These are phyloP conservation scores for Solanum sejunctum DNA, from an alignment of 257 asterid species.

Conservation along the genomic window DNA sequence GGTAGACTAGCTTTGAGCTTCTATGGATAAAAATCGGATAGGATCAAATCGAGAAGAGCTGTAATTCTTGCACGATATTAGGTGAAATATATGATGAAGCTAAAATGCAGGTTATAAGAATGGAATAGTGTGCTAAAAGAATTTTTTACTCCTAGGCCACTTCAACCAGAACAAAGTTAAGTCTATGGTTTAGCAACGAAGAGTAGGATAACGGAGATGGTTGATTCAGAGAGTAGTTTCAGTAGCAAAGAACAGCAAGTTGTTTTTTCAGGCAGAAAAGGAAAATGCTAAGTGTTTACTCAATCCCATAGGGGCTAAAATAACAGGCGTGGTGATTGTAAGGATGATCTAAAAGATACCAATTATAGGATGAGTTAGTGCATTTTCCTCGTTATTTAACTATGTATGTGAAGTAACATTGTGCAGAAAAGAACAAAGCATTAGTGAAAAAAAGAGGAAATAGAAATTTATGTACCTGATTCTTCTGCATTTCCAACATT, in stretches of 20 bases:
- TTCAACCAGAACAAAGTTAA: neutral
- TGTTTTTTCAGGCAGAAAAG: neutral
- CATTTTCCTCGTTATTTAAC: neutral
- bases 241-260: neutral
- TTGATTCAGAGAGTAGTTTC: neutral
- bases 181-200: neutral
- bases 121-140: neutral
- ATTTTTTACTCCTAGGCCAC: neutral
- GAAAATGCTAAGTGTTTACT: neutral
- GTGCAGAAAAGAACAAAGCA: neutral
- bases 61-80: neutral
- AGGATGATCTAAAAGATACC: neutral
- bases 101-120: neutral
- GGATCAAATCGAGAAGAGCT: neutral
- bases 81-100: neutral
- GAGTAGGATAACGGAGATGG: neutral
- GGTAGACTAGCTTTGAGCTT: neutral
- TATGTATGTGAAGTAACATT: neutral
- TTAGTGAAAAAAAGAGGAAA: neutral
- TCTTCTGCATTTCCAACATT: constrained; percentile 34
- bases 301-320: neutral
- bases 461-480: constrained; percentile 22
- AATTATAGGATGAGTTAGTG: neutral
- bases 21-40: neutral
- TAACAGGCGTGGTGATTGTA: neutral